Evolutionary conservation across 2,329 filamentous ascomycete genomes (phyloP), one percentile per base, ranked within the genome.

Genomic region (Trichophyton rubrum): DNA sequence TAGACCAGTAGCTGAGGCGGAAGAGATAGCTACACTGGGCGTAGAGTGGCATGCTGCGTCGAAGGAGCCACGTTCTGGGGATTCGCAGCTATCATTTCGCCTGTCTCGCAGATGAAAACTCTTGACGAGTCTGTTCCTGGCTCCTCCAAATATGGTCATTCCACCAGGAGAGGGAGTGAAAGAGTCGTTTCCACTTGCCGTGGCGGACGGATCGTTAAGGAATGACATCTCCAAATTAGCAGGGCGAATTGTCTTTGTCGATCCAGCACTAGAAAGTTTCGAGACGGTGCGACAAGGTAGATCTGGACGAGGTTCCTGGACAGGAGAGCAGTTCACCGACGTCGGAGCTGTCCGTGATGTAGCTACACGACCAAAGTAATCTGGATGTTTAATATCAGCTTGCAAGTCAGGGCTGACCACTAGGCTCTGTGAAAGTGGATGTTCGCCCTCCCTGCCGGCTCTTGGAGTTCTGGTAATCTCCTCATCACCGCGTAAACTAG

Each of bases 391-490:
- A 1, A 38, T 40, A 51, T 68, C 68, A 11, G 69, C 66, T n/a
- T 69, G 66, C 38, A 68, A 64, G 13, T 85, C 82, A 1, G 87
- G 88, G 68, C 85, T 88, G 17, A 82, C 87, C 40, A 83, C 85
- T 56, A 88, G 81, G 69, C 87, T 91, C 66, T 89, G 86, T 17
- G 88, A 84, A 47, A 92, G 74, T 20, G 88, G 88, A 70, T 92
- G 88, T 59, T 89, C 86, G 56, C 80, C 78, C 66, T 79, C 75
- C 63, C 77, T 73, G 49, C 77, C 78, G 55, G 75, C 71, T 62
- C 78, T 79, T 45, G 82, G 69, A 4, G 78, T 75, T 35, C 79
- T 59, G 5, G 35, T 75, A 58, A 76, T 75, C 41, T 77, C 73
- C 62, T 86, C 82, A 60, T 85, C 82, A 3, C 80, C 80, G 57